phyloP scores from a whole-genome alignment of 192 early-diverging fungal species.

The Martensiomyces pterosporus region DNA sequence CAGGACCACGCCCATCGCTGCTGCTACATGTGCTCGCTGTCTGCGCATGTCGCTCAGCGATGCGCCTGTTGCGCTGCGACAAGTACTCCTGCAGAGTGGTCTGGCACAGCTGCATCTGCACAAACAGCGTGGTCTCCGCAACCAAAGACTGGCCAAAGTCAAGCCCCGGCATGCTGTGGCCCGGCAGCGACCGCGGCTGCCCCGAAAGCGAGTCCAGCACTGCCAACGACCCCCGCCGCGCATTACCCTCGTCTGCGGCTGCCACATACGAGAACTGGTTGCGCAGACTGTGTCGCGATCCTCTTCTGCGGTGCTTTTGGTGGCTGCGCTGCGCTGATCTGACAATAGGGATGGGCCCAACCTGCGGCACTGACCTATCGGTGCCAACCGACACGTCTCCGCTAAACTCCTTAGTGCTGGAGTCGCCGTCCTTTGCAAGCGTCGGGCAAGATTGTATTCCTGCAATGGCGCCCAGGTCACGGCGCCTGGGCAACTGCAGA shows the following conservation, averaged over 20 bases:
- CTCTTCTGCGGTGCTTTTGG: too few relatives aligned
- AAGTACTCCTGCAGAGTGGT: constrained; percentile 69
- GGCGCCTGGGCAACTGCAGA: too few relatives aligned
- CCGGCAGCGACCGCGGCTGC: constrained; percentile 25
- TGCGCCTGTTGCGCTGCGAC: constrained; percentile 56
- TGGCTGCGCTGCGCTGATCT: too few relatives aligned
- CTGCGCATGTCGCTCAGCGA: constrained; percentile 17
- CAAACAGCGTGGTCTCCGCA: constrained; percentile 57
- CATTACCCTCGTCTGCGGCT: too few relatives aligned
- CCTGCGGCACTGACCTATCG: not conserved
- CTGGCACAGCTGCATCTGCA: constrained; percentile 93
- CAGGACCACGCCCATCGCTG: constrained; percentile 6
- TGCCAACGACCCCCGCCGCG: not conserved
- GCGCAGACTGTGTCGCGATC: too few relatives aligned
- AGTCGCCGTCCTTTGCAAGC: constrained; percentile 4
- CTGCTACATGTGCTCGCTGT: not conserved
- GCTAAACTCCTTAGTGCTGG: too few relatives aligned
- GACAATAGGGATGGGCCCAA: not conserved
- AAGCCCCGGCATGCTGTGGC: constrained; percentile 12
- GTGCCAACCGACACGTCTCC: too few relatives aligned
- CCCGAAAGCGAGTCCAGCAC: constrained; percentile 6
- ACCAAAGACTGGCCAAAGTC: constrained; percentile 11
- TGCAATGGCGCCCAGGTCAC: too few relatives aligned
- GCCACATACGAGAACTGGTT: too few relatives aligned
- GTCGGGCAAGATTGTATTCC: too few relatives aligned